A percentile compares a stretch with the other conserved stretches of the same genome.
These are phyloP conservation scores for Lizanozyma gosingica DNA, from an alignment of 1,139 yeast genomes.

Conservation along the genomic window DNA sequence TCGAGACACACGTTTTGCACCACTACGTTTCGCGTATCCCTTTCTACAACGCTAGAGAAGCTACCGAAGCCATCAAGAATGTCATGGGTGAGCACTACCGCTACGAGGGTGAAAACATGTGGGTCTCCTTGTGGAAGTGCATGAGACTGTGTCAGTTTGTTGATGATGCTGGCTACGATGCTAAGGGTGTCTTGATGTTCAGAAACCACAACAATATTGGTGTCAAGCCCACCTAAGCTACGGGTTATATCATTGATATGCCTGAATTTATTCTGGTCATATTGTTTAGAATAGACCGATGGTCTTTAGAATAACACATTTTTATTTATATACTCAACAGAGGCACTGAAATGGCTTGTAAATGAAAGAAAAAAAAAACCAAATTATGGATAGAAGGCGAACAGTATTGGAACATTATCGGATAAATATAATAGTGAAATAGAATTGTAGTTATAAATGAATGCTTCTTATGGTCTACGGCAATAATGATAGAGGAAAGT, in stretches of 20 bases:
- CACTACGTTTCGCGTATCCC: slow-evolving; percentile 57
- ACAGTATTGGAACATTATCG: too few relatives aligned
- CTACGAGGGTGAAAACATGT: slow-evolving; percentile 47
- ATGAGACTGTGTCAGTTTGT: slow-evolving; percentile 52
- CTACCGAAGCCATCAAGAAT: slow-evolving; percentile 46
- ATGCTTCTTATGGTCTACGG: too few relatives aligned
- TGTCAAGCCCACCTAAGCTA: slow-evolving; percentile 14
- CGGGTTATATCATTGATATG: not conserved
- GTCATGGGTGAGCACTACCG: slow-evolving; percentile 55
- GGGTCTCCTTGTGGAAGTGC: slow-evolving; percentile 47
- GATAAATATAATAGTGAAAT: too few relatives aligned
- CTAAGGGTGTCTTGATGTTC: slow-evolving; percentile 51
- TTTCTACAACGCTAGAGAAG: slow-evolving; percentile 54
- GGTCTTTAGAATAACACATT: too few relatives aligned
- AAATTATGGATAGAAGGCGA: too few relatives aligned
- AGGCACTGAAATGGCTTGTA: too few relatives aligned
- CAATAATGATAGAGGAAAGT: too few relatives aligned
- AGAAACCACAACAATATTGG: slow-evolving; percentile 49
- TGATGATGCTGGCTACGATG: slow-evolving; percentile 29
- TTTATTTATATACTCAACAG: too few relatives aligned
- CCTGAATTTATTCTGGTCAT: not conserved
- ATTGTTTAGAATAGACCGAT: not conserved
- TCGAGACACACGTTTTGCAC: slow-evolving; percentile 57
- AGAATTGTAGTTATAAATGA: too few relatives aligned
- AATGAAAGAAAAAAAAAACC: too few relatives aligned